Percentiles rank a stretch among this genome's conserved stretches.
These are phyloP conservation scores for Colletotrichum eleusines DNA, from an alignment of 2,329 filamentous ascomycete genomes.

Conservation along the genomic window DNA sequence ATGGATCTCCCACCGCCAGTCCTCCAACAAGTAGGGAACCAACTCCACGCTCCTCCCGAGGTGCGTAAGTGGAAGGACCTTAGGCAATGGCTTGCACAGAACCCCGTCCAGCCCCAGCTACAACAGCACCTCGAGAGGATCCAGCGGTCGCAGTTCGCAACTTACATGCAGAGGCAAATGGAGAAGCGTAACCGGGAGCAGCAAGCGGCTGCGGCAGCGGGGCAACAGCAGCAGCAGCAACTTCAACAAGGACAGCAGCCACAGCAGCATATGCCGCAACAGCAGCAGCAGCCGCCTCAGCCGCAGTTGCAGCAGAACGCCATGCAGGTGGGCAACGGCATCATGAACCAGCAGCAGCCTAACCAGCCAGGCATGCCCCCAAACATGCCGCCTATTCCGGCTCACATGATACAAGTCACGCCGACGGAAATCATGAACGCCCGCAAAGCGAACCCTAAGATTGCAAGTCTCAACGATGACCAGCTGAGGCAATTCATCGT, in stretches of 20 bases:
- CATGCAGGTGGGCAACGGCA: constrained; percentile 30
- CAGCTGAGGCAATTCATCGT: constrained; percentile 42
- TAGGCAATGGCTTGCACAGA: constrained; percentile 56
- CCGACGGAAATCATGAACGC: constrained; percentile 46
- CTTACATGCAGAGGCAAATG: constrained; percentile 43
- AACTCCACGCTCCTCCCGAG: constrained; percentile 52
- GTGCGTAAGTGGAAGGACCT: constrained; percentile 64
- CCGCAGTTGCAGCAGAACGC: constrained; percentile 41
- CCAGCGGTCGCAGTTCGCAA: constrained; percentile 56
- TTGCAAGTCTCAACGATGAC: constrained; percentile 43
- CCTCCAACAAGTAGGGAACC: constrained; percentile 47
- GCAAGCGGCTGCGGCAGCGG: constrained; percentile 42
- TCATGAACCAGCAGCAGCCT: constrained; percentile 24
- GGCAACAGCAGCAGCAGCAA: constrained; percentile 43
- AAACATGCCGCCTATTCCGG: constrained; percentile 42
- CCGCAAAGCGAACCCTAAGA: constrained; percentile 44
- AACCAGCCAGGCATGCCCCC: constrained; percentile 43
- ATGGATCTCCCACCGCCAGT: constrained; percentile 60
- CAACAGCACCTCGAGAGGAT: constrained; percentile 50
- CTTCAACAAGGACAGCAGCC: constrained; percentile 22
- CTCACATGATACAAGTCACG: constrained; percentile 44
- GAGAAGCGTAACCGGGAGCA: constrained; percentile 43
- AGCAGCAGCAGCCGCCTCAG: constrained; percentile 39
- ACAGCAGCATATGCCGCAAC: constrained; percentile 44
- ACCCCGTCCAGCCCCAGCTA: constrained; percentile 50